These are phyloP conservation scores for Kodamaea sp. DNA, from an alignment of 1,139 yeast species.

Conservation along the genomic window DNA sequence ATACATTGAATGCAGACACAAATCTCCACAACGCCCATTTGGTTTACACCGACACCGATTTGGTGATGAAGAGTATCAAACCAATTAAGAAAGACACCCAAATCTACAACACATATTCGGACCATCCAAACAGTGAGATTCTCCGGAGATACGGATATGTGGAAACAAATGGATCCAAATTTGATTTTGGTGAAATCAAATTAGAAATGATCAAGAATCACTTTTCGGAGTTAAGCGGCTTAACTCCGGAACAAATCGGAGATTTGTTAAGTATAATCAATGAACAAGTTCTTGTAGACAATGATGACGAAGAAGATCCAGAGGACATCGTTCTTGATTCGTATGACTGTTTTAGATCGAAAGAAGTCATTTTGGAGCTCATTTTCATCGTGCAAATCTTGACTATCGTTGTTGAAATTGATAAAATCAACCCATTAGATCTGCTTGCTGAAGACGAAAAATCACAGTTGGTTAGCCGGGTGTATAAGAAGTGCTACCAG, in stretches of 20 bases:
- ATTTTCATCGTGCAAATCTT: slow-evolving; percentile 51
- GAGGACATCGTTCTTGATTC: slow-evolving; percentile 47
- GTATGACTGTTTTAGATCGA: slow-evolving; percentile 57
- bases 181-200: slow-evolving; percentile 78
- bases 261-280: slow-evolving; percentile 28
- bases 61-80: slow-evolving; percentile 70
- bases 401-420: slow-evolving; percentile 38
- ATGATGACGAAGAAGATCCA: slow-evolving; percentile 45
- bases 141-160: slow-evolving; percentile 90
- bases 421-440: slow-evolving; percentile 29
- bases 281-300: slow-evolving; percentile 21
- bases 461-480: slow-evolving; percentile 38
- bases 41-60: slow-evolving; percentile 38
- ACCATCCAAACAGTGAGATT: slow-evolving; percentile 83
- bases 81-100: slow-evolving; percentile 65
- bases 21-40: slow-evolving; percentile 72
- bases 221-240: slow-evolving; percentile 24
- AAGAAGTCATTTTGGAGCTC: slow-evolving; percentile 57
- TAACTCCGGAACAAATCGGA: slow-evolving; percentile 24
- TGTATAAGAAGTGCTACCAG: slow-evolving; percentile 46
- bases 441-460: slow-evolving; percentile 25
- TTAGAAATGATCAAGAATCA: slow-evolving; percentile 34
- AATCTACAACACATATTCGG: slow-evolving; percentile 84
- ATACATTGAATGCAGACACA: slow-evolving; percentile 83
- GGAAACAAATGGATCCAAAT: slow-evolving; percentile 68